A percentile compares a stretch with the other conserved stretches of the same genome.
Conservation (phyloP, 306 rosid genomes). For the Urtica urens region DNA sequence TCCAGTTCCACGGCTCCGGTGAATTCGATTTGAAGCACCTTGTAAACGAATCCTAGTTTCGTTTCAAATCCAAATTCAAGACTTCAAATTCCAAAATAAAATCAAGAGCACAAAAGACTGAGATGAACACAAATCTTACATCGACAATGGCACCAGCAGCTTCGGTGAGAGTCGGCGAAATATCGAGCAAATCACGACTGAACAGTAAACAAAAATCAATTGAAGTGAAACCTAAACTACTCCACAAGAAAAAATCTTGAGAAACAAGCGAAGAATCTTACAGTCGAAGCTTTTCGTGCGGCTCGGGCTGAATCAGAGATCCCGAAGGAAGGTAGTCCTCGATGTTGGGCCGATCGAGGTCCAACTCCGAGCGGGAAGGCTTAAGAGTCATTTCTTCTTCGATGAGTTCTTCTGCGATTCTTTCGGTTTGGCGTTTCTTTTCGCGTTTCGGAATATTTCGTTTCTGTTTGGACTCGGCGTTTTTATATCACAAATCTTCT, state of each 20-base stretch:
- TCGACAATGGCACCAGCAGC: slow-evolving; percentile 97
- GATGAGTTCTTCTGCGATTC: background rate
- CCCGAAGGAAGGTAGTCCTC: slow-evolving; percentile 96
- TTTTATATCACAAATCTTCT: background rate
- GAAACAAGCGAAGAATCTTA: slow-evolving; percentile 23
- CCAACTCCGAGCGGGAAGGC: slow-evolving; percentile 72
- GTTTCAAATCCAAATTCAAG: slow-evolving; percentile 8
- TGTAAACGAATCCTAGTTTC: slow-evolving; percentile 74
- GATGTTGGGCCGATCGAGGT: slow-evolving; percentile 80
- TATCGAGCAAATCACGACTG: slow-evolving; percentile 84
- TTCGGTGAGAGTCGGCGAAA: slow-evolving; percentile 79
- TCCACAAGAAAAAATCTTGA: background rate
- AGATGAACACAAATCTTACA: slow-evolving; percentile 28
- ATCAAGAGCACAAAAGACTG: background rate
- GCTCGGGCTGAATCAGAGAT: slow-evolving; percentile 69
- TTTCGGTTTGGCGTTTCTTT: background rate
- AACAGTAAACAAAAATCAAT: slow-evolving; percentile 1
- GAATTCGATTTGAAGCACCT: slow-evolving; percentile 96
- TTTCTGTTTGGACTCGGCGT: background rate
- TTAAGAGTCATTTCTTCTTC: slow-evolving; percentile 20
- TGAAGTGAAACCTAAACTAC: background rate
- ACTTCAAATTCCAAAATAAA: slow-evolving; percentile 1
- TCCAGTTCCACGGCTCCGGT: slow-evolving; percentile 98
- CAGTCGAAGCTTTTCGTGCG: slow-evolving; percentile 68
- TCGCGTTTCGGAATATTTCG: too few relatives aligned